Evolutionary conservation across 768 basidiomycete genomes (phyloP), one percentile per base, ranked within the genome.

Genomic region (Trametopsis cervina): DNA sequence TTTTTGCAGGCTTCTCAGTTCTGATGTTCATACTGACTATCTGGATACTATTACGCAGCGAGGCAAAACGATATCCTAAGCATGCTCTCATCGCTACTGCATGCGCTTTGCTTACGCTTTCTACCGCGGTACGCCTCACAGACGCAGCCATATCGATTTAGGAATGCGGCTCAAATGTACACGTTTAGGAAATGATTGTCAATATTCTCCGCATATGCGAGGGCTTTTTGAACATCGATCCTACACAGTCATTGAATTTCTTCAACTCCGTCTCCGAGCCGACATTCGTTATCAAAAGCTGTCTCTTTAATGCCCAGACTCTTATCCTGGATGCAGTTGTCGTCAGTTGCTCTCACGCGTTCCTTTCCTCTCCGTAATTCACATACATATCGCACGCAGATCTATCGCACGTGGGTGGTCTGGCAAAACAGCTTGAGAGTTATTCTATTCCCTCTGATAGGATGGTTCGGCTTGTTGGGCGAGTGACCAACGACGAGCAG

Each of bases 1-100:
- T 29, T 24, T 22, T 38, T 12, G 5, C 38, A 59, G 58, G 58
- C 26, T 59, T 54, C 26, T 57, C 56, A 4, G 52, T 57, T 9
- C 51, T 59, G 33, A 59, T 59, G 58, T 59, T 55, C 51, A 52
- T 47, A 24, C 41, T 59, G 33, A 54, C 58, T n/a, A 46, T 54
- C 39, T 57, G 54, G 52, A 57, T 59, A 35, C 48, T 59, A 47
- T 47, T 55, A 13, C 56, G 52, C 24, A 53, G 54, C 36, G 47
- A 52, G 18, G 45, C 44, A 13, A 42, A 45, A 13, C 48, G 57
- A 13, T 40, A 40, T 12, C 51, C 53, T 35, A 59, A 56, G 39
- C 50, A 51, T 20, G 49, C 41, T 9, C 41, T 59, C 40, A 50
- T 59, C 10, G 44, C 25, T 12, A 53, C 55, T 11, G 55, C 52